phyloP scores from a whole-genome alignment of 495 filamentous ascomycete species.

The Penicillium manginii region DNA sequence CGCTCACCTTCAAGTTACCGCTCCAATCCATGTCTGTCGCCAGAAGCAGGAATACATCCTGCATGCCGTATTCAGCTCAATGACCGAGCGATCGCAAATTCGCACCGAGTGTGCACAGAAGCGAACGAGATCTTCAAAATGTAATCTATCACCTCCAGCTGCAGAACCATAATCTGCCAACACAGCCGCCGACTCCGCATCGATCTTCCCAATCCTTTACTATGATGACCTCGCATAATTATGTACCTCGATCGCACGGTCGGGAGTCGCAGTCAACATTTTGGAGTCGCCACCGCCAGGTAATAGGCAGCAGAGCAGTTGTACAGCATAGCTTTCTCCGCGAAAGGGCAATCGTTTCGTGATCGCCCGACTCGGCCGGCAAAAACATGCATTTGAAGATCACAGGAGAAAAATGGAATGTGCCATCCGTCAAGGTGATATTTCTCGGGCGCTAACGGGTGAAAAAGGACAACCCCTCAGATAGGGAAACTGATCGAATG shows the following conservation, averaged over 20 bases:
- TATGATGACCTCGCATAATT: not conserved
- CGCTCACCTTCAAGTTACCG: not conserved
- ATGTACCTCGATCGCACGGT: not conserved
- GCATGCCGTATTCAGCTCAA: not conserved
- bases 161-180: not conserved
- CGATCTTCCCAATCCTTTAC: not conserved
- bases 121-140: conserved; percentile 3
- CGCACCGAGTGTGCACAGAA: not conserved
- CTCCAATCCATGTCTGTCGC: not conserved
- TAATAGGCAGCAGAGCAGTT: not conserved
- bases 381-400: not conserved
- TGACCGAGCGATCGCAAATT: not conserved
- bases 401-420: not conserved
- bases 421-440: conserved; percentile 6
- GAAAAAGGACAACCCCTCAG: not conserved
- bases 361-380: conserved; percentile 2
- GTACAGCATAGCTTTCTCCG: not conserved
- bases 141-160: conserved; percentile 6
- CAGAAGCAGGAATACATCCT: conserved; percentile 1
- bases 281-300: too few relatives aligned
- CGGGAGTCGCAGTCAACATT: not conserved
- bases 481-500: conserved; percentile 24
- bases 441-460: not conserved
- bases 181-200: not conserved
- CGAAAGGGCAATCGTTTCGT: not conserved